Conservation (phyloP, 2,329 filamentous ascomycete genomes). For the Aspergillus nomiae region DNA sequence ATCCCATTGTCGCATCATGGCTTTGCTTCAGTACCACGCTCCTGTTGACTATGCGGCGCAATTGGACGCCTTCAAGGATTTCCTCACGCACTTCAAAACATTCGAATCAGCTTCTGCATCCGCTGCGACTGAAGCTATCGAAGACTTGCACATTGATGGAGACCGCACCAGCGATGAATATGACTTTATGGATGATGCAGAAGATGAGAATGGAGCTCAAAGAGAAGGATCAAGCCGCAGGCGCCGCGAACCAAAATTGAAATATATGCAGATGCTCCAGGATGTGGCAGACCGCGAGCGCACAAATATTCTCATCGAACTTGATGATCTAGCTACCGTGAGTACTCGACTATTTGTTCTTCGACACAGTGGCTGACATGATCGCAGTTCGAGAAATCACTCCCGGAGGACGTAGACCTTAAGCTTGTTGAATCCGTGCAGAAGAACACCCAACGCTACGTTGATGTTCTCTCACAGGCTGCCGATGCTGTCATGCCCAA, state of each 20-base stretch:
- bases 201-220: slow-evolving; percentile 53
- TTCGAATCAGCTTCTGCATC: slow-evolving; percentile 63
- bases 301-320: slow-evolving; percentile 79
- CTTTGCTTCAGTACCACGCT: slow-evolving; percentile 76
- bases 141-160: slow-evolving; percentile 82
- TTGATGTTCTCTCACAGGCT: slow-evolving; percentile 85
- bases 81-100: slow-evolving; percentile 83
- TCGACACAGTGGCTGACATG: not conserved
- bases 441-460: slow-evolving; percentile 90
- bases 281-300: slow-evolving; percentile 78
- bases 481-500: slow-evolving; percentile 84
- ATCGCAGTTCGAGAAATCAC: slow-evolving; percentile 70
- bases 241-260: slow-evolving; percentile 66
- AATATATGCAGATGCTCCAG: slow-evolving; percentile 87
- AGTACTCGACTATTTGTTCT: slow-evolving; percentile 15
- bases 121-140: slow-evolving; percentile 76
- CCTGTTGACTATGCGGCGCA: slow-evolving; percentile 88
- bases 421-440: slow-evolving; percentile 75
- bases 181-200: slow-evolving; percentile 85
- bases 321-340: slow-evolving; percentile 82
- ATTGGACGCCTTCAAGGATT: slow-evolving; percentile 78
- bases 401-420: slow-evolving; percentile 69
- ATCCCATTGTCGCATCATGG: slow-evolving; percentile 61
- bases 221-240: slow-evolving; percentile 52
- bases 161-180: slow-evolving; percentile 87